These are phyloP conservation scores for Penicillium aurantiogriseum DNA, from an alignment of 2,329 filamentous ascomycete genomes.

Conservation along the genomic window DNA sequence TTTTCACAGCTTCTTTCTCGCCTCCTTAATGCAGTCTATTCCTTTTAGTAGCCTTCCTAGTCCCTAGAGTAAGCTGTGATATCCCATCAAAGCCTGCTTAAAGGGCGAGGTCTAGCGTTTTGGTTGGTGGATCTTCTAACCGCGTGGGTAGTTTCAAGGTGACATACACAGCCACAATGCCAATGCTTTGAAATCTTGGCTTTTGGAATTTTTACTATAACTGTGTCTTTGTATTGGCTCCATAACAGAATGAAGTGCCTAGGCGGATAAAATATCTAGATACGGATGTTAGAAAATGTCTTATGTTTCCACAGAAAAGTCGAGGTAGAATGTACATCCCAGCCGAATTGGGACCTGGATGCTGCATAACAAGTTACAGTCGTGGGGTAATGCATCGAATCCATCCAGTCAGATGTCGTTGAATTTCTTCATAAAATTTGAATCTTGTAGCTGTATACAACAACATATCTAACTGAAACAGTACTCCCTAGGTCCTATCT, in stretches of 20 bases:
- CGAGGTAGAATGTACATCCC: not conserved
- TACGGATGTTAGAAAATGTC: constrained; percentile 5
- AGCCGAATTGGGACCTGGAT: not conserved
- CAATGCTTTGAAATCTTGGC: constrained; percentile 3
- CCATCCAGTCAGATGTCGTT: constrained; percentile 2
- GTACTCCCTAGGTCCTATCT: not conserved
- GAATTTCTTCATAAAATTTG: not conserved
- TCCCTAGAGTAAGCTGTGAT: not conserved
- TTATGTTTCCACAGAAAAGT: not conserved
- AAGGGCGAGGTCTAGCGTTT: not conserved
- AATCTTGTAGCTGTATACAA: not conserved
- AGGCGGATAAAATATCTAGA: not conserved
- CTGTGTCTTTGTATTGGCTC: not conserved
- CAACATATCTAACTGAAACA: not conserved
- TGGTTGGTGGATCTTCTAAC: constrained; percentile 7
- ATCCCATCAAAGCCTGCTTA: not conserved
- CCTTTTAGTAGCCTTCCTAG: not conserved
- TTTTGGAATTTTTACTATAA: not conserved
- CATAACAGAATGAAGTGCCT: not conserved
- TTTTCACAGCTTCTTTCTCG: not conserved
- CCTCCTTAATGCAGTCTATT: not conserved
- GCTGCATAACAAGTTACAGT: not conserved
- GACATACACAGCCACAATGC: constrained; percentile 7
- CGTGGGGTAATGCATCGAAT: not conserved
- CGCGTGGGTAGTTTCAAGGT: not conserved